Evolutionary conservation across 2,329 filamentous ascomycete genomes (phyloP).

Genomic region (Mariannaea elegans): DNA sequence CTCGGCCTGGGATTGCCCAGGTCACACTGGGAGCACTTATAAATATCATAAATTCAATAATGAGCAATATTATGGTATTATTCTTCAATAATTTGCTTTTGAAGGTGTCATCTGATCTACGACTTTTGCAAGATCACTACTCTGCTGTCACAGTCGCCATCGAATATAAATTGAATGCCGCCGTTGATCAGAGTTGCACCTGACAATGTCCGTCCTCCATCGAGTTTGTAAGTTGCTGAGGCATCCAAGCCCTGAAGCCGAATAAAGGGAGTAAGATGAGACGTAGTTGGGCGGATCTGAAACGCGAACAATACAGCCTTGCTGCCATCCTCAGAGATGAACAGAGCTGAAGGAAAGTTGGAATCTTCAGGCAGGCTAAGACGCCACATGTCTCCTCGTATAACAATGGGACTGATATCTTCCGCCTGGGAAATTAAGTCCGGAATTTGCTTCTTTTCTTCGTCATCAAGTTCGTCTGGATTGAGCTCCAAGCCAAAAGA

Average conservation of each 20-base stretch:
- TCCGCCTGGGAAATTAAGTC: conserved; percentile 63
- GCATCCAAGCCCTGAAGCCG: conserved; percentile 66
- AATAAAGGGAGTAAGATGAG: conserved; percentile 64
- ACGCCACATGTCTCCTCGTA: conserved; percentile 67
- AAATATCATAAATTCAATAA: no score
- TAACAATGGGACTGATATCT: conserved; percentile 66
- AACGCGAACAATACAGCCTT: conserved; percentile 67
- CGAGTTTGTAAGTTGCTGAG: conserved; percentile 60
- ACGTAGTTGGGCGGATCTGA: conserved; percentile 59
- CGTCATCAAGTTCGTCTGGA: conserved; percentile 58
- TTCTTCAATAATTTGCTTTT: no score
- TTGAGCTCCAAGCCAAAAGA: conserved; percentile 73
- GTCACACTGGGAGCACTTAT: no score
- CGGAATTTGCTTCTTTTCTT: conserved; percentile 63
- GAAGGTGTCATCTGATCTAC: no score
- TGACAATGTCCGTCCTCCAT: conserved; percentile 61
- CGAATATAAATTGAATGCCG: conserved; percentile 63
- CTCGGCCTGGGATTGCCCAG: no score
- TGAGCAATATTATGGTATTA: no score
- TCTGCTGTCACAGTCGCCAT: conserved; percentile 64
- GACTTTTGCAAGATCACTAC: conserved; percentile 62
- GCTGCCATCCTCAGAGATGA: conserved; percentile 60
- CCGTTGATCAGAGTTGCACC: conserved; percentile 70
- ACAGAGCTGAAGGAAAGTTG: conserved; percentile 70
- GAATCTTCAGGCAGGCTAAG: conserved; percentile 65